Evolutionary conservation across 2,329 filamentous ascomycete genomes (phyloP).

Genomic region (Colletotrichum abscissum): DNA sequence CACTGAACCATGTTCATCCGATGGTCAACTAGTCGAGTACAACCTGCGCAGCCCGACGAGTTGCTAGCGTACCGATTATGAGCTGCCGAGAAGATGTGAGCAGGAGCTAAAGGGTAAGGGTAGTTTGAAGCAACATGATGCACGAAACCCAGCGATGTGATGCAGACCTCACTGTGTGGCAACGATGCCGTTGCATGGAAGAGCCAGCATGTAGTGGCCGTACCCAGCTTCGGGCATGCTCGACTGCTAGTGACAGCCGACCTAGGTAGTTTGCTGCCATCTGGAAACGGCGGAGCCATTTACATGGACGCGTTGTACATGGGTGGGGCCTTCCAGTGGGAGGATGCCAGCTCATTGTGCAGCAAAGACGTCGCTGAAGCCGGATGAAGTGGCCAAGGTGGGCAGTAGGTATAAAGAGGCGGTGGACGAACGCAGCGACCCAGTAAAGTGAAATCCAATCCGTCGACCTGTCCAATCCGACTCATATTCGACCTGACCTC

Average conservation of each 20-base stretch:
- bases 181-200: not conserved
- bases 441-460: not conserved
- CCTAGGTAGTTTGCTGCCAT: conserved; percentile 15
- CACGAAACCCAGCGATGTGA: not conserved
- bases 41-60: not conserved
- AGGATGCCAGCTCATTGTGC: conserved; percentile 39
- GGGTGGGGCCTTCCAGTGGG: conserved; percentile 36
- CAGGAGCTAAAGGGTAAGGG: not conserved
- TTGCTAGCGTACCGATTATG: not conserved
- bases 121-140: conserved; percentile 17
- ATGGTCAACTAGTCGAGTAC: conserved; percentile 6
- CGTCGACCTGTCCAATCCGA: not conserved
- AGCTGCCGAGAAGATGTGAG: not conserved
- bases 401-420: conserved; percentile 32
- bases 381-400: conserved; percentile 23
- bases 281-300: conserved; percentile 32
- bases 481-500: not conserved
- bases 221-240: conserved; percentile 10
- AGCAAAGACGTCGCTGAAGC: conserved; percentile 35
- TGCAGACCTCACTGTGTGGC: not conserved
- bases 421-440: conserved; percentile 28
- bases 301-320: conserved; percentile 35
- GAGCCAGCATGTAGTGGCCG: conserved; percentile 9
- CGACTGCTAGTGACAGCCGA: conserved; percentile 16
- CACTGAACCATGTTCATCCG: conserved; percentile 8